Percentiles rank a stretch among this genome's conserved stretches.
These are phyloP conservation scores for Fusarium temperatum DNA, from an alignment of 2,329 filamentous ascomycete species.

Conservation along the genomic window DNA sequence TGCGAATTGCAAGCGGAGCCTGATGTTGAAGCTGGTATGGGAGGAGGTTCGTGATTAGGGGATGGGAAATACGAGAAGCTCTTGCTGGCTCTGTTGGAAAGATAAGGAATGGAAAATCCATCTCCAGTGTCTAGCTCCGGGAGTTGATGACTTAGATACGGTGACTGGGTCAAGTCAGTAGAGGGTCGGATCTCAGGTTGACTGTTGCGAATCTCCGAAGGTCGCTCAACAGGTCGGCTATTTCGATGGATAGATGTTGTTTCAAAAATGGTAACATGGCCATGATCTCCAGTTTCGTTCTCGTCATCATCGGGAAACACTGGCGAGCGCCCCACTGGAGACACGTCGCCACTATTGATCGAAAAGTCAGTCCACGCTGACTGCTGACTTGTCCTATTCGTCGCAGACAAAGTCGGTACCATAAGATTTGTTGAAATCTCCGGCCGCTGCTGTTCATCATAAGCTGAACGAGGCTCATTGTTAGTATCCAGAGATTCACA, in stretches of 20 bases:
- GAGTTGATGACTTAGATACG: slow-evolving; percentile 51
- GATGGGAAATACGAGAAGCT: slow-evolving; percentile 48
- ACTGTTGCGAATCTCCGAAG: slow-evolving; percentile 33
- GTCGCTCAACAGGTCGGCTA: slow-evolving; percentile 30
- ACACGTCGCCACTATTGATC: slow-evolving; percentile 60
- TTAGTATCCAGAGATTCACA: slow-evolving; percentile 52
- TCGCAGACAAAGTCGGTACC: slow-evolving; percentile 56
- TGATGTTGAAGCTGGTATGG: slow-evolving; percentile 53
- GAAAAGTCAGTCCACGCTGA: slow-evolving; percentile 71
- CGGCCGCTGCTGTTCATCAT: slow-evolving; percentile 41
- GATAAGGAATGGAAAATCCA: slow-evolving; percentile 60
- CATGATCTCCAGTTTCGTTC: slow-evolving; percentile 42
- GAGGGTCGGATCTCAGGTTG: slow-evolving; percentile 37
- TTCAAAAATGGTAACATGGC: slow-evolving; percentile 48
- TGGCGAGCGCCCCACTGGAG: slow-evolving; percentile 44
- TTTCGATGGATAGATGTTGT: slow-evolving; percentile 43
- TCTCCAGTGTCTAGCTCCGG: slow-evolving; percentile 62
- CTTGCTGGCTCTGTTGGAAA: slow-evolving; percentile 47
- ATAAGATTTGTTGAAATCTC: slow-evolving; percentile 57
- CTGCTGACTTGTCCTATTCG: slow-evolving; percentile 62
- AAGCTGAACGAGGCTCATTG: slow-evolving; percentile 42
- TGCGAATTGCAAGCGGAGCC: slow-evolving; percentile 51
- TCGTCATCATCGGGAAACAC: slow-evolving; percentile 41
- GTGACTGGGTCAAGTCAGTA: slow-evolving; percentile 41
- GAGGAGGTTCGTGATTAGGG: slow-evolving; percentile 62